Base-by-base conservation (phyloP, 306 rosid genomes). In the Pterocarpus macrocarpus region DNA sequence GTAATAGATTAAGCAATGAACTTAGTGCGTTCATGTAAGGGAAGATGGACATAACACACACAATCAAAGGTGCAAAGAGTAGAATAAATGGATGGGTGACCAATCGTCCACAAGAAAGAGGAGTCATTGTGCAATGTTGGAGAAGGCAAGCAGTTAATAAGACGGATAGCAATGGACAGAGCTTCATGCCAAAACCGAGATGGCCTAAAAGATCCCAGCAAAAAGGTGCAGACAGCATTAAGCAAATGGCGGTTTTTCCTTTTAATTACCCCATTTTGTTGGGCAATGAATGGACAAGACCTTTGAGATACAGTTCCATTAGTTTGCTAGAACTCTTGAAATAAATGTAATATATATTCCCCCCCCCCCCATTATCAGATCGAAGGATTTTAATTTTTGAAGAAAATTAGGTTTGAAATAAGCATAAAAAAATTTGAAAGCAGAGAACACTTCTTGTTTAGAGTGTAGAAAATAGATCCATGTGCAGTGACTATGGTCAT, bases 271-370 rank as follows among this genome's bases (percentile, higher is more conserved):
- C 28, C 28, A 22, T 22, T 22, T 22, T 22, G 28, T 22, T 22
- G 28, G 28, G 28, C 0, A 22, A 22, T 22, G 28, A 22, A 22
- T 22, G 28, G 28, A 22, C 28, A 22, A 0, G 44, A 49, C 63
- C 32, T 4, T 53, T 34, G 64, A n/a, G 64, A 71, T 9, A 71
- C 0, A 1, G n/a, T 14, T 0, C 36, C 64, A 71, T 53, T 53
- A 4, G 8, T 22, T 4, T 73, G 49, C 52, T 55, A 55, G 11
- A 55, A 72, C 34, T 71, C 49, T 34, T 52, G 64, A 35, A 71
- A 52, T n/a, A 30, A 71, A 71, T n/a, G 33, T 34, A 49, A 71
- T 16, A 15, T 71, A n/a, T 71, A 71, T 11, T 35, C 59, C 32
- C 49, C 32, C 7, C 53, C 28, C 28, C 28, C 28, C 28, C 28